Base-by-base conservation (phyloP, 768 basidiomycete genomes). In the Suillus hirtellus region DNA sequence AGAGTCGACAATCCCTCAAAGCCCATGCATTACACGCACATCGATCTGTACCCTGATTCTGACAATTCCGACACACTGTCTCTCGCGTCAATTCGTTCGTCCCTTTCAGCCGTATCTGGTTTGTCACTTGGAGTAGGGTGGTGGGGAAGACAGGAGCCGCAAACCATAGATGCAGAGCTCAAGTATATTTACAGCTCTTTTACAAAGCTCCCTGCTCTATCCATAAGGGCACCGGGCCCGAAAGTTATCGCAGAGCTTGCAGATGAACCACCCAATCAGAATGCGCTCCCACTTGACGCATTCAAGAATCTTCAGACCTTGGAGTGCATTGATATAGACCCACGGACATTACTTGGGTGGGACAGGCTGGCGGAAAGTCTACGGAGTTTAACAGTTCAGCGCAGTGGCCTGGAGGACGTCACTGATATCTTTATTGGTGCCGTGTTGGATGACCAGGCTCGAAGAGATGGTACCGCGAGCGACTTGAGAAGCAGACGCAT, bases 151-250 rank as follows among this genome's bases (percentile, higher is more conserved):
- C 72, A 82, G 6, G 82, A 86, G 62, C 84, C 83, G 43, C 84
- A 83, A 12, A 82, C 72, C 64, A 76, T 90, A 67, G 89, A 95
- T 61, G 72, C 79, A 2, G 90, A 94, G 69, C 86, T 96, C 73
- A 94, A 87, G 73, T 93, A 88, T 75, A 82, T 96, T 65, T 96
- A 88, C 78, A 93, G 93, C 72, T 85, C 88, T 72, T 93, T 96
- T 79, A 97, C 93, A 50, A 94, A 92, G 76, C 79, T 97, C 0
- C 95, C 95, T 17, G 89, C 93, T 1, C 80, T 96, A 44, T 77
- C 81, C 8, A 76, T 96, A 61, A 82, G 80, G 64, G 82, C 88
- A 2, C 89, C 91, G 0, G 84, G 84, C 52, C 81, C 82, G 55
- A 86, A 85, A 61, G 76, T 86, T 67, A 87, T 96, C 31, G 72